A percentile compares a stretch with the other conserved stretches of the same genome.
Evolutionary conservation across 2,329 filamentous ascomycete species (phyloP).

Genomic region (Macrophomina phaseolina): DNA sequence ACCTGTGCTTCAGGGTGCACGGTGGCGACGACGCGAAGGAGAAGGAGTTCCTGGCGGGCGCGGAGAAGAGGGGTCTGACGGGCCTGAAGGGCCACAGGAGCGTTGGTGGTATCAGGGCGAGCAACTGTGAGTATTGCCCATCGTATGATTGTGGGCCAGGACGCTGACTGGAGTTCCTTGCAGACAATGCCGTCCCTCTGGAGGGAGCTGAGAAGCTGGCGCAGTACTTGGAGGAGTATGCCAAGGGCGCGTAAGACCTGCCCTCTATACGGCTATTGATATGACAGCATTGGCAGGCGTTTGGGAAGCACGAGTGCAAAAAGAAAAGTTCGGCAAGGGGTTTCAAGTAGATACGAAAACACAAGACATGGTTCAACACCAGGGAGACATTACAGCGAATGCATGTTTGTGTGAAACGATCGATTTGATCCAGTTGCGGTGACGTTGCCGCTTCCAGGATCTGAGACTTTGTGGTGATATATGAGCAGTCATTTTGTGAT

Average conservation of each 20-base stretch:
- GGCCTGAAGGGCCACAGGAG: conserved; percentile 89
- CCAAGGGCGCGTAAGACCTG: conserved; percentile 40
- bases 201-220: conserved; percentile 72
- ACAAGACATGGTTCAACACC: conserved; percentile 17
- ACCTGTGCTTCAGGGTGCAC: conserved; percentile 86
- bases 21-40: conserved; percentile 72
- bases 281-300: conserved; percentile 14
- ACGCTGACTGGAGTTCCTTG: conserved; percentile 29
- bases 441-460: background rate
- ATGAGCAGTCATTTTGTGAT: background rate
- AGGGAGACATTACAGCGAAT: background rate
- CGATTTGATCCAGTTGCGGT: background rate
- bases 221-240: conserved; percentile 67
- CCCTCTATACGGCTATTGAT: background rate
- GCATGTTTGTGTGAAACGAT: background rate
- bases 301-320: conserved; percentile 6
- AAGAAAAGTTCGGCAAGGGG: conserved; percentile 11
- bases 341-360: background rate
- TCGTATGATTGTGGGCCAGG: background rate
- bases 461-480: too few relatives aligned
- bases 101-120: conserved; percentile 83
- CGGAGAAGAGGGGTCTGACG: conserved; percentile 69
- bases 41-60: conserved; percentile 78
- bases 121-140: conserved; percentile 64
- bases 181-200: conserved; percentile 77